A percentile compares a stretch with the other conserved stretches of the same genome.
These are phyloP conservation scores for Laburnicola sp. DNA, from an alignment of 2,329 filamentous ascomycete genomes.

Conservation along the genomic window DNA sequence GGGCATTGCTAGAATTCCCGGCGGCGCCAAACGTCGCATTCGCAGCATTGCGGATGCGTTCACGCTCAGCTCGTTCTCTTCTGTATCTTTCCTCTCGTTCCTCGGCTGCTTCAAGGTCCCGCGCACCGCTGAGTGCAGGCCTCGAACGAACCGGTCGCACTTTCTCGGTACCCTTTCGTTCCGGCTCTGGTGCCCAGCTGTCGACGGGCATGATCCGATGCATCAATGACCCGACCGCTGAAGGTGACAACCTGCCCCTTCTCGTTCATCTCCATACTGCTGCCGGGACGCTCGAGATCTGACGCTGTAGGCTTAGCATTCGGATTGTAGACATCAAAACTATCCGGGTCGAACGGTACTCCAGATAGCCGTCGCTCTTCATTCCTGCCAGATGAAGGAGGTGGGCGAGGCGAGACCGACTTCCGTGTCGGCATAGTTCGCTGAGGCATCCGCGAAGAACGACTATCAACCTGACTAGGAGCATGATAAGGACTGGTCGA, in stretches of 20 bases:
- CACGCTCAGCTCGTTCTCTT: constrained; percentile 37
- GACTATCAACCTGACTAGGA: constrained; percentile 32
- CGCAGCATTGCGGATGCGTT: constrained; percentile 37
- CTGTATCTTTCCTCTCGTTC: constrained; percentile 39
- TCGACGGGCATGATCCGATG: constrained; percentile 77
- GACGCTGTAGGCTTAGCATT: constrained; percentile 26
- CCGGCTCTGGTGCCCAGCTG: constrained; percentile 76
- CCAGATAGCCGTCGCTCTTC: constrained; percentile 59
- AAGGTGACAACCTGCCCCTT: constrained; percentile 73
- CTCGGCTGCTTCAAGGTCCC: constrained; percentile 41
- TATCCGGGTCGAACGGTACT: constrained; percentile 74
- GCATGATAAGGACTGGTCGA: constrained; percentile 32
- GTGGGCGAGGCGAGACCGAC: constrained; percentile 72
- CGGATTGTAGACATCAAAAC: constrained; percentile 74
- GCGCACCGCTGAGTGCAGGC: constrained; percentile 57
- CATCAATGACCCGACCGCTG: constrained; percentile 76
- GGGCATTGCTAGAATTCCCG: constrained; percentile 30
- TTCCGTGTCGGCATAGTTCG: constrained; percentile 63
- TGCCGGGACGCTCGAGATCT: constrained; percentile 34
- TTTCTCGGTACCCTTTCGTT: constrained; percentile 58
- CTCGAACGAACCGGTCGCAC: constrained; percentile 49
- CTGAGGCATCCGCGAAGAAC: constrained; percentile 48
- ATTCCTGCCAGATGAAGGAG: constrained; percentile 46
- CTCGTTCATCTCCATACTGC: constrained; percentile 51
- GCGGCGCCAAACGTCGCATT: constrained; percentile 27